Evolutionary conservation across 345 rosid genomes (phyloP), one percentile per base, ranked within the genome.

Genomic region (Euphorbia pulcherrima): DNA sequence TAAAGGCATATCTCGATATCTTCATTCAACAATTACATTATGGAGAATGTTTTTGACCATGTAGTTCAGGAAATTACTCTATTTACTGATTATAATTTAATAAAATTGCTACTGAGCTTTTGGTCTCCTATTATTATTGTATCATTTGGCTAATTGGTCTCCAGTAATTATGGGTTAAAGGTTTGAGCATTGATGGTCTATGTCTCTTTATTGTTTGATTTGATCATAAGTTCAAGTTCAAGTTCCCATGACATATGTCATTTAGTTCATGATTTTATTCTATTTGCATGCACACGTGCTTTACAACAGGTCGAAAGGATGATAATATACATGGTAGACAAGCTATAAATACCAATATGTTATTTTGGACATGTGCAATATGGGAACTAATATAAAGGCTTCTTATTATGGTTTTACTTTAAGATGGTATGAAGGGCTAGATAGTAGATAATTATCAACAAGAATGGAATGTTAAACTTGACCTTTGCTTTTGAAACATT

Each of bases 361-460:
- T 62, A 35, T 18, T 41, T 23, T 11, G 27, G 40, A n/a, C 12
- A 21, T 30, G 13, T 30, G 33, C 9, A 62, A 24, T 35, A 41
- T 23, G 21, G 37, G 13, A 37, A 23, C 18, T 67, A 67, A 26
- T 33, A 6, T 20, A 24, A 39, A n/a, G 61, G 51, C 2, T 26
- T 46, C 24, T 39, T 26, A 8, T 51, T 8, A 37, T 17, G 23
- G 26, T 40, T 21, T 39, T 21, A 21, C 11, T 47, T 47, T 37
- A 17, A 64, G 55, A 28, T 47, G 9, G 8, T 47, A 46, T 64
- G 67, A 64, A 28, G 53, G 47, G 52, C 54, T 20, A 26, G 39
- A n/a, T n/a, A n/a, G n/a, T n/a, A n/a, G n/a, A 27, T 44, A 17
- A 27, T 64, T 14, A 27, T 64, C 39, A 46, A 28, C 29, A 26